Conservation (phyloP, 805 yeast species). For the Candida peoriensis region DNA sequence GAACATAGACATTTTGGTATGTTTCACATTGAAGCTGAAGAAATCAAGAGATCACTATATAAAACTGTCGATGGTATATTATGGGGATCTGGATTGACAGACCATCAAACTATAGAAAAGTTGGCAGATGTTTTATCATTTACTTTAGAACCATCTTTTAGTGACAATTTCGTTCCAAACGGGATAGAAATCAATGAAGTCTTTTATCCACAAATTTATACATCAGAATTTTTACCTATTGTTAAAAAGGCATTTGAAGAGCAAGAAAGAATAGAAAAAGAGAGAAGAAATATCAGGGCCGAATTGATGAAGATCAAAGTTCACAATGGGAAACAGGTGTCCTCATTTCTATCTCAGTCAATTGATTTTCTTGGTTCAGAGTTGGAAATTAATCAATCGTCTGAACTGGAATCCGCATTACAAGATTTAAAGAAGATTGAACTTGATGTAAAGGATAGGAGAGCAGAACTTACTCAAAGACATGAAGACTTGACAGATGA, state of each 20-base stretch:
- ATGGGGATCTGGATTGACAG: constrained; percentile 27
- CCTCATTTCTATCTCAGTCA: constrained; percentile 22
- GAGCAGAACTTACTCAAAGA: constrained; percentile 4
- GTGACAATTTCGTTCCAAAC: constrained; percentile 6
- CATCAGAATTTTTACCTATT: constrained; percentile 20
- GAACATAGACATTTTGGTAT: constrained; percentile 19
- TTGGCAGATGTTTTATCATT: constrained; percentile 33
- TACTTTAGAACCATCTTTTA: constrained; percentile 20
- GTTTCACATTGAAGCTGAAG: constrained; percentile 31
- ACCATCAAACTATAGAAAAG: constrained; percentile 16
- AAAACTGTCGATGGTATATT: constrained; percentile 28
- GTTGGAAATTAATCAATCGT: not conserved
- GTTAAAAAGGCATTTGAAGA: constrained; percentile 6
- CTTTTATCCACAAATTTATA: constrained; percentile 37
- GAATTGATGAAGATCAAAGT: constrained; percentile 23
- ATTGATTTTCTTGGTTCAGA: constrained; percentile 20
- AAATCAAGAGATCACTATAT: constrained; percentile 26
- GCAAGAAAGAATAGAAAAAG: constrained; percentile 4
- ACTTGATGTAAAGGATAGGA: constrained; percentile 8
- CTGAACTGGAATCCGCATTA: constrained; percentile 11
- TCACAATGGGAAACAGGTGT: constrained; percentile 29
- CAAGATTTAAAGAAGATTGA: constrained; percentile 18
- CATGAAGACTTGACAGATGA: constrained; percentile 12
- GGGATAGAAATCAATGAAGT: constrained; percentile 26
- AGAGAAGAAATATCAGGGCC: constrained; percentile 14